Base-by-base conservation (phyloP, 2,329 filamentous ascomycete species). In the Coleophoma eucalyptorum region DNA sequence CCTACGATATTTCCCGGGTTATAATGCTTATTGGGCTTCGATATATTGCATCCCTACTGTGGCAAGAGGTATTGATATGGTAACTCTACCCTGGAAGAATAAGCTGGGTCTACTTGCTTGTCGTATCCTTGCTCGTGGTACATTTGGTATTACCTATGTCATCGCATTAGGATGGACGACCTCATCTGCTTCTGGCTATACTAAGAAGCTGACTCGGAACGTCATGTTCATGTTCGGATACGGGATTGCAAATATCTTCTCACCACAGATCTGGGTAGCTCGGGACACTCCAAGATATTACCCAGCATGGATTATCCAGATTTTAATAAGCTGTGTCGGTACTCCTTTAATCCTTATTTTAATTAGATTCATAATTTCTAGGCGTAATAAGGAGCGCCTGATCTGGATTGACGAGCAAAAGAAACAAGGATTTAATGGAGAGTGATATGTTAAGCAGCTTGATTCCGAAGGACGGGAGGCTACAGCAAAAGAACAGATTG, bases 81-180 rank as follows among this genome's bases (percentile, higher is more conserved):
- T 65, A 5, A 53, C 63, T 1, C 51, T 67, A 4, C 43, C 52
- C 7, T 69, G 67, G 67, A 52, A 59, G 6, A 52, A 59, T 34
- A 63, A 63, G 43, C 48, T 67, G 3, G 60, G 58, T 3, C 53
- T 69, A 3, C 56, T 69, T 10, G 64, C 62, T 10, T 67, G 63
- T 45, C 53, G 68, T 40, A 54, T 65, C 32, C 56, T 69, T 13
- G 64, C 66, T 1, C 60, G 58, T 0, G 56, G 59, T 43, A 68
- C 63, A 16, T 58, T 60, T 5, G 67, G 67, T 8, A 63, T 70
- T 20, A 70, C 67, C 0, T 72, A 69, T 43, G 67, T 68, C 48
- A 63, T 67, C 37, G 56, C 62, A 0, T 55, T 72, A 0, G 68
- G 67, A 7, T 72, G 69, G 68, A 66, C 68, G 5, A 69, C 67